Evolutionary conservation across 1,284 basidiomycete genomes (phyloP).

Genomic region (Marasmius oreades): DNA sequence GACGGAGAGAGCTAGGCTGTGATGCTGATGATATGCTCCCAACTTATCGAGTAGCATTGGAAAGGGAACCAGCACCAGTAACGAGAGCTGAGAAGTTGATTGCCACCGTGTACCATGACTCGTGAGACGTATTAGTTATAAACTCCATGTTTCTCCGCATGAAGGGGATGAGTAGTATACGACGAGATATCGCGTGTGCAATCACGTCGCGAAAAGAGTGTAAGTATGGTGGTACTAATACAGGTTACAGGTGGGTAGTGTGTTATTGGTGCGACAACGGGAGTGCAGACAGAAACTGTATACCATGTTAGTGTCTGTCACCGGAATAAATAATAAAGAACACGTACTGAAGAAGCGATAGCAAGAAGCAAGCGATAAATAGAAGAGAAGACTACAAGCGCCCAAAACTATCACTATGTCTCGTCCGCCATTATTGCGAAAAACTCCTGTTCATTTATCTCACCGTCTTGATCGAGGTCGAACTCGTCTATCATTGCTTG

Average conservation of each 20-base stretch:
- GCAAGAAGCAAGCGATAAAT: background rate
- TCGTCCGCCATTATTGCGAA: slow-evolving; percentile 98
- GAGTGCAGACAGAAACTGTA: background rate
- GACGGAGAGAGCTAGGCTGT: too few species aligned
- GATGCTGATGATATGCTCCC: too few species aligned
- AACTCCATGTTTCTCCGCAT: too few species aligned
- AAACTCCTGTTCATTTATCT: slow-evolving; percentile 94
- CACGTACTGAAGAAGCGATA: background rate
- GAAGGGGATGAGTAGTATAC: too few species aligned
- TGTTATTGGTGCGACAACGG: background rate
- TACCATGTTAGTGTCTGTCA: background rate
- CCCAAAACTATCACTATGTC: slow-evolving; percentile 32
- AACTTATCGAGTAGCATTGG: too few species aligned
- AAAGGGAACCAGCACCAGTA: too few species aligned
- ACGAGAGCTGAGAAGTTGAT: too few species aligned
- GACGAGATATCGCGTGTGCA: too few species aligned
- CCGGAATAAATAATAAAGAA: background rate
- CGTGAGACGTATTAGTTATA: background rate
- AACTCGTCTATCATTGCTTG: slow-evolving; percentile 99
- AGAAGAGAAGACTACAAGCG: background rate
- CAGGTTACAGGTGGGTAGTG: background rate
- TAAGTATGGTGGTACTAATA: too few species aligned
- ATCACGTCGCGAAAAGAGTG: too few species aligned
- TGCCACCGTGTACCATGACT: too few species aligned
- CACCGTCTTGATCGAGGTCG: slow-evolving; percentile 97